phyloP scores from a whole-genome alignment of 306 rosid species.

The Purshia tridentata region DNA sequence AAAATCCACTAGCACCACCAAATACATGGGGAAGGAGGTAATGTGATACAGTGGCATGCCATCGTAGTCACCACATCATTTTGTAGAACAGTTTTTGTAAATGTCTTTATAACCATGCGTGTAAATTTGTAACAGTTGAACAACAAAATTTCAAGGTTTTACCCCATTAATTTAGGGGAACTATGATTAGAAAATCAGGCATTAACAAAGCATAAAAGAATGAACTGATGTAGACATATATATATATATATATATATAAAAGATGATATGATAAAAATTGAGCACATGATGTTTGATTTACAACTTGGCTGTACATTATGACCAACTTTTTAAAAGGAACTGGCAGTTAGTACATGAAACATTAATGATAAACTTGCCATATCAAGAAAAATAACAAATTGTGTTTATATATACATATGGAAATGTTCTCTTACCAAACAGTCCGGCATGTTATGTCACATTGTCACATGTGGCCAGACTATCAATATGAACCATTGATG shows the following conservation, averaged over 20 bases:
- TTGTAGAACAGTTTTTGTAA: background rate
- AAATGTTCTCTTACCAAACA: no score
- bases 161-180: constrained; percentile 16
- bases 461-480: no score
- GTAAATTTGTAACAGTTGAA: constrained; percentile 29
- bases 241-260: background rate
- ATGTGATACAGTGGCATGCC: background rate
- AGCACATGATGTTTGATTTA: constrained; percentile 10
- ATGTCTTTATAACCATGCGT: constrained; percentile 14
- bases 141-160: constrained; percentile 23
- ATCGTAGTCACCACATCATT: constrained; percentile 6
- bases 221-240: constrained; percentile 10
- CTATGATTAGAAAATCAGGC: constrained; percentile 26
- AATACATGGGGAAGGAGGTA: background rate
- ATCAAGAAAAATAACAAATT: background rate
- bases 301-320: constrained; percentile 4
- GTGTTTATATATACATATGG: background rate
- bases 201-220: constrained; percentile 19
- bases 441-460: no score
- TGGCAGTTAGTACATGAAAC: background rate
- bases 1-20: background rate
- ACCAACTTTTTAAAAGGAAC: background rate
- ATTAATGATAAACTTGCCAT: constrained; percentile 12
- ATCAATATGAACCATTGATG: no score
- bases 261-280: constrained; percentile 9